Base-by-base conservation (phyloP, 2,329 filamentous ascomycete genomes). In the Hypoxylon sp. region DNA sequence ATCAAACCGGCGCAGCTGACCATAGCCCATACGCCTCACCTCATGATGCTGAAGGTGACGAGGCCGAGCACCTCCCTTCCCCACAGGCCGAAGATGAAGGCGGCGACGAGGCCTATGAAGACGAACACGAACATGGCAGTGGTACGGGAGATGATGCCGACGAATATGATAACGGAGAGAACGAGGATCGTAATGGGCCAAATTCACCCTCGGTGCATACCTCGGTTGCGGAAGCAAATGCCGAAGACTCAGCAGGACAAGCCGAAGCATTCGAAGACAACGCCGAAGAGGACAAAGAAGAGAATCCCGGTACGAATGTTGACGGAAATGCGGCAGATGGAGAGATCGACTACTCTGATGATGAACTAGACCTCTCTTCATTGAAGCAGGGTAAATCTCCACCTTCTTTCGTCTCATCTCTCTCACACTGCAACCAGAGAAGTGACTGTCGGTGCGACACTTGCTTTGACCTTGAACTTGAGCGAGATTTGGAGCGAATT, bases 381-480 rank as follows among this genome's bases (percentile, higher is more conserved):
- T 57, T 70, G 33, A 67, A 73, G 37, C 71, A 78, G 66, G 76
- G 77, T 79, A 78, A 75, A 67, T 54, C 17, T 55, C 60, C 66
- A 51, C 33, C 59, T 65, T 61, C 55, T 64, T 46, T 22, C n/a
- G 60, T 49, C 35, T 30, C 59, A 25, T 46, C 49, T 63, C 50
- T 54, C 17, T 35, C 46, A 13, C 22, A 33, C 20, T 71, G 68
- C 17, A 65, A 27, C 8, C 13, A 60, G 17, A 64, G 10, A 2
- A 42, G 22, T 44, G 55, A 27, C 25, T 75, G 73, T 40, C 55
- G 64, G 14, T 74, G 72, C 63, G 66, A 73, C 17, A 61, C 37
- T 4, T 75, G 72, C 57, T 74, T 72, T 35, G 57, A 65, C 33
- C 33, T 42, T 13, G 56, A 66, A 20, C 54, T 72, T 35, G 44